Base-by-base conservation (phyloP, 768 basidiomycete species). In the Russula sp. region DNA sequence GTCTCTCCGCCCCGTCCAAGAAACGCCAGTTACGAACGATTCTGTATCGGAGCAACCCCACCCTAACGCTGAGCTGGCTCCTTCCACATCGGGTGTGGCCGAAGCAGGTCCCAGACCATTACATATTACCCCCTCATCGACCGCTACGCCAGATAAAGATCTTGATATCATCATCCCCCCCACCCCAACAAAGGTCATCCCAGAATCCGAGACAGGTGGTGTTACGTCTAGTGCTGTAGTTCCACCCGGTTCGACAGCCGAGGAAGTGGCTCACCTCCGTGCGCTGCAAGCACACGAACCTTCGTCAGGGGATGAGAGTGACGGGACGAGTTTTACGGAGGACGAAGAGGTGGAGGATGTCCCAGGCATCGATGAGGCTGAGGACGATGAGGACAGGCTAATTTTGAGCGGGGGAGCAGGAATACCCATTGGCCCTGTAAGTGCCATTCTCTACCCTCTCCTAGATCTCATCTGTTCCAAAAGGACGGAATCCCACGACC, bases 321-420 rank as follows among this genome's bases (percentile, higher is more conserved):
- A 89, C 67, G 86, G 79, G 49, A 85, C 84, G 22, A 85, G 82
- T 72, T 85, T 86, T 67, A 85, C 84, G 5, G 88, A 89, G 68
- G 86, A 90, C 64, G 82, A 85, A 60, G 83, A 89, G 34, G 75
- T 80, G 54, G 84, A 90, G 57, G 84, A 84, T 28, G 74, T 74
- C 42, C 76, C 78, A 36, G 75, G 74, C 13, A 75, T 83, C 26
- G 83, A 84, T 58, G 83, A 84, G 51, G 81, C 82, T 63, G 91
- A 96, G 71, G 94, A 96, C 64, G 94, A 97, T 62, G 95, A 97
- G 73, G 91, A 94, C 69, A 80, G 87, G 67, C 79, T 98, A 60
- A 95, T 97, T 67, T 80, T 87, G 76, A 89, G 88, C 61, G 95
- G 95, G 48, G 96, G 97, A 13, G 89, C 92, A 62, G 97, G 97